Percentiles rank a stretch among this genome's conserved stretches.
phyloP scores from a whole-genome alignment of 768 basidiomycete genomes.

The Termitomyces sp. region DNA sequence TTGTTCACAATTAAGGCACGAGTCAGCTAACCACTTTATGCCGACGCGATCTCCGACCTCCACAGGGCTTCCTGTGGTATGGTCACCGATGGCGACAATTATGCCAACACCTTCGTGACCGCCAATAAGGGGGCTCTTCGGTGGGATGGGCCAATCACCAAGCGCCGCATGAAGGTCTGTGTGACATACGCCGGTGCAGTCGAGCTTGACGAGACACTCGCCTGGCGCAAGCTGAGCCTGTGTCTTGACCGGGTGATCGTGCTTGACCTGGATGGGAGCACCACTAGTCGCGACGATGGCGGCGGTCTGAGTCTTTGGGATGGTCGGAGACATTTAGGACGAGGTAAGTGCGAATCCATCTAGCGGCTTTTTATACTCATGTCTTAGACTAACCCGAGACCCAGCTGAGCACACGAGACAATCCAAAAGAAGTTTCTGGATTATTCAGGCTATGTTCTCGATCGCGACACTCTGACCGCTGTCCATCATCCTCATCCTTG shows the following conservation, averaged over 20 bases:
- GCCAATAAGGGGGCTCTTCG: conserved; percentile 63
- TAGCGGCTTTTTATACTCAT: not conserved
- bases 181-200: conserved; percentile 81
- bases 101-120: conserved; percentile 84
- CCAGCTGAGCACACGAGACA: not conserved
- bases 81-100: conserved; percentile 72
- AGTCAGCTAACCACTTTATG: conserved; percentile 76
- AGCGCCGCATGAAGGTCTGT: conserved; percentile 73
- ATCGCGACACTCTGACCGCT: not conserved
- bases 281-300: conserved; percentile 34
- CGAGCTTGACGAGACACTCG: conserved; percentile 72
- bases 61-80: conserved; percentile 54
- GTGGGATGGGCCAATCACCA: conserved; percentile 78
- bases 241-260: conserved; percentile 51
- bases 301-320: conserved; percentile 37
- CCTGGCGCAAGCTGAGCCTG: conserved; percentile 54
- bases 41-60: conserved; percentile 78
- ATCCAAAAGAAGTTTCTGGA: not conserved
- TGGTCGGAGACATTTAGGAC: conserved; percentile 7
- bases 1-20: conserved; percentile 67
- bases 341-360: not conserved
- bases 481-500: not conserved
- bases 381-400: not conserved
- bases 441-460: not conserved
- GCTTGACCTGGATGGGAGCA: conserved; percentile 26